These are phyloP conservation scores for Ambrosia artemisiifolia DNA, from an alignment of 129 eudicot species.

Conservation along the genomic window DNA sequence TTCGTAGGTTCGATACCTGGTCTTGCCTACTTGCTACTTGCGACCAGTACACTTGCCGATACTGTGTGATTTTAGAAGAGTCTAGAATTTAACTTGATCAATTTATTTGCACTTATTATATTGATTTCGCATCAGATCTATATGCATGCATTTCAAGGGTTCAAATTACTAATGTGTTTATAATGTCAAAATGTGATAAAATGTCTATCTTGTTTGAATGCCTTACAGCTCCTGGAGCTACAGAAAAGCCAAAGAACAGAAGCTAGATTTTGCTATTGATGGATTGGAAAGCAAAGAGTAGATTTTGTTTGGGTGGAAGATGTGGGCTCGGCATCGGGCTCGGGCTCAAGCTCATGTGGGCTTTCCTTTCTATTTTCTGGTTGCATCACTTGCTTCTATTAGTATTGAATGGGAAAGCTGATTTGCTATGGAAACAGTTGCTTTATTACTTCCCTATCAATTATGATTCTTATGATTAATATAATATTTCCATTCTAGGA, in stretches of 20 bases:
- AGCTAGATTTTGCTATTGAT: slow-evolving; percentile 36
- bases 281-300: slow-evolving; percentile 9
- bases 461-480: slow-evolving; percentile 6
- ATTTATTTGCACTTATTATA: no score
- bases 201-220: slow-evolving; percentile 2
- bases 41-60: no score
- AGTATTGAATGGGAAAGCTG: slow-evolving; percentile 10
- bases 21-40: no score
- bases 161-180: not conserved
- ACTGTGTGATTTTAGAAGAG: no score
- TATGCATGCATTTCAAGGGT: no score
- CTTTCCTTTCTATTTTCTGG: slow-evolving; percentile 20
- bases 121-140: no score
- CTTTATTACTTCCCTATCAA: not conserved
- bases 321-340: no score
- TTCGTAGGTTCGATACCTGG: no score
- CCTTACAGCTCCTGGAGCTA: slow-evolving; percentile 71
- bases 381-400: not conserved
- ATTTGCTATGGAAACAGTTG: slow-evolving; percentile 11
- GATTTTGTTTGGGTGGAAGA: slow-evolving; percentile 15
- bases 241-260: slow-evolving; percentile 61
- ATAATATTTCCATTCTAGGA: slow-evolving; percentile 3
- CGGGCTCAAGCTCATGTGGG: not conserved
- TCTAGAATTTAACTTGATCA: no score
- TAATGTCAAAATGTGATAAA: not conserved